Evolutionary conservation across 805 yeast species (phyloP).

Genomic region (Kluyveromyces nonfermentans): DNA sequence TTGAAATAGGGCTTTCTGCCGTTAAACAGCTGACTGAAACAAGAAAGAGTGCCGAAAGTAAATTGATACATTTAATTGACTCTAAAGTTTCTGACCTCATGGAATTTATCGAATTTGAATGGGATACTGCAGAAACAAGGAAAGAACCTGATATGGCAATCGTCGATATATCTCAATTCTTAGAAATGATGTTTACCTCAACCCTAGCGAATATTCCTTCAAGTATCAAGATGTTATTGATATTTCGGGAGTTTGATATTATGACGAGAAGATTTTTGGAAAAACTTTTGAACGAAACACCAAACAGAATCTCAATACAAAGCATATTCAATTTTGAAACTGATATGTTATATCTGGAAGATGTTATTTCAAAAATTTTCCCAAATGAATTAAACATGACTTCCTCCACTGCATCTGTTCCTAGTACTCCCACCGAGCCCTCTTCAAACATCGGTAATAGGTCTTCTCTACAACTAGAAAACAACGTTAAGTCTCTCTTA

Average conservation of each 20-base stretch:
- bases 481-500: slow-evolving; percentile 43
- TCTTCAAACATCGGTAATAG: slow-evolving; percentile 8
- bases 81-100: slow-evolving; percentile 67
- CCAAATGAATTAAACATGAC: slow-evolving; percentile 20
- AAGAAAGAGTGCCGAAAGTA: slow-evolving; percentile 64
- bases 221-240: slow-evolving; percentile 66
- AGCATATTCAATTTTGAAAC: slow-evolving; percentile 65
- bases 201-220: slow-evolving; percentile 76
- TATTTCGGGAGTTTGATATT: slow-evolving; percentile 80
- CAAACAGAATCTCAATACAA: slow-evolving; percentile 43
- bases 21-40: slow-evolving; percentile 47
- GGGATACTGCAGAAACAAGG: slow-evolving; percentile 48
- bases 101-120: slow-evolving; percentile 79
- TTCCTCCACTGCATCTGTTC: slow-evolving; percentile 17
- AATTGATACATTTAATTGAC: slow-evolving; percentile 76
- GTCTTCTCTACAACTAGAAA: slow-evolving; percentile 21
- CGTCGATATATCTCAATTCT: slow-evolving; percentile 74
- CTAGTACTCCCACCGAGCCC: slow-evolving; percentile 5
- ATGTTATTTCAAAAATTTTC: slow-evolving; percentile 29
- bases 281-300: slow-evolving; percentile 45
- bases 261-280: slow-evolving; percentile 62
- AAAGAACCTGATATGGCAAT: slow-evolving; percentile 64
- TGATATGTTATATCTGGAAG: slow-evolving; percentile 72
- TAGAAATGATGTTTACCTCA: slow-evolving; percentile 77
- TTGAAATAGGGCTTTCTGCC: slow-evolving; percentile 40